Evolutionary conservation across 1,284 basidiomycete species (phyloP).

Genomic region (Ganoderma sinense): DNA sequence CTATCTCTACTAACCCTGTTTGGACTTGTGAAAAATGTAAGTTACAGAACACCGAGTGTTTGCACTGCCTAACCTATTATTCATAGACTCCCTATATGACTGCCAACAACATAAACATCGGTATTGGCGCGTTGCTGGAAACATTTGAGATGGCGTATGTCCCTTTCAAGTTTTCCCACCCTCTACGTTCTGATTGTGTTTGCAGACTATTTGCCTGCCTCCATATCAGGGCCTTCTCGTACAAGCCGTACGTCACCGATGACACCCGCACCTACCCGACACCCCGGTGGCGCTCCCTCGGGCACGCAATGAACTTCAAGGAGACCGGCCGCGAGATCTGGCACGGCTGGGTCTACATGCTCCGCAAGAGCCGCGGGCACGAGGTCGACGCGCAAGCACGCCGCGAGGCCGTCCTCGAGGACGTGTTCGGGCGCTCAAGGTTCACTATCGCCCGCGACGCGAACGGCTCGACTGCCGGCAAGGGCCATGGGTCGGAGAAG

Average conservation of each 20-base stretch:
- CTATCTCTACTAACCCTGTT: slow-evolving; percentile 68
- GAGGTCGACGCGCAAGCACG: slow-evolving; percentile 56
- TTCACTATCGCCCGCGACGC: slow-evolving; percentile 30
- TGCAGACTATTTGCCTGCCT: slow-evolving; percentile 70
- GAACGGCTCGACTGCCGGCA: slow-evolving; percentile 10
- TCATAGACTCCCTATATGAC: slow-evolving; percentile 73
- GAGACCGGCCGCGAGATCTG: slow-evolving; percentile 71
- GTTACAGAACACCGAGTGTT: slow-evolving; percentile 28
- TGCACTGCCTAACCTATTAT: neutral
- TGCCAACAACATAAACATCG: slow-evolving; percentile 77
- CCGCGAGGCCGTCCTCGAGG: slow-evolving; percentile 56
- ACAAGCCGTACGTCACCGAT: slow-evolving; percentile 62
- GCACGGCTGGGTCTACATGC: slow-evolving; percentile 62
- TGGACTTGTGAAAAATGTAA: slow-evolving; percentile 71
- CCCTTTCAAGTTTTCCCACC: neutral
- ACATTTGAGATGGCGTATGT: slow-evolving; percentile 82
- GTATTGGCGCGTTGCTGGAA: slow-evolving; percentile 72
- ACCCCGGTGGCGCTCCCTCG: slow-evolving; percentile 60
- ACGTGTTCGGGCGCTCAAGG: slow-evolving; percentile 53
- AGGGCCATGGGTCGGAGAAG: slow-evolving; percentile 25
- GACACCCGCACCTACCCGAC: slow-evolving; percentile 53
- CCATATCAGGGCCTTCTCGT: slow-evolving; percentile 80
- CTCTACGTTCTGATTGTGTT: neutral
- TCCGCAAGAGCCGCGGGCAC: slow-evolving; percentile 56
- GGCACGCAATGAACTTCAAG: slow-evolving; percentile 70